Conservation (phyloP, 2,329 filamentous ascomycete species). For the Beauveria asiatica region DNA sequence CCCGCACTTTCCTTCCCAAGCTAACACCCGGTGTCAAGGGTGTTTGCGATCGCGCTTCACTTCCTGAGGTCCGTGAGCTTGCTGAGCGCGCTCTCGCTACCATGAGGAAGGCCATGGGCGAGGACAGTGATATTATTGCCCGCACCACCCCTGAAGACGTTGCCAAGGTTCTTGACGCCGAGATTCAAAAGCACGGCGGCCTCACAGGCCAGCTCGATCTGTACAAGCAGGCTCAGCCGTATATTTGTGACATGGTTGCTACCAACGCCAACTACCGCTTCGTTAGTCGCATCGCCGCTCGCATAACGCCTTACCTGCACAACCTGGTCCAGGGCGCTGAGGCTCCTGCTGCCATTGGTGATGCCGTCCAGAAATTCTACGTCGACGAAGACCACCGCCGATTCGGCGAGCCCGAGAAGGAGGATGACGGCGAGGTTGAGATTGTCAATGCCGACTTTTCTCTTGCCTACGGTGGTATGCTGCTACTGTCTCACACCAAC, state of each 20-base stretch:
- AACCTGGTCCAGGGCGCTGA: slow-evolving; percentile 56
- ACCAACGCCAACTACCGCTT: slow-evolving; percentile 82
- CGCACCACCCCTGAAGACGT: slow-evolving; percentile 67
- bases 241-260: slow-evolving; percentile 75
- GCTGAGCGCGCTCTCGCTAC: slow-evolving; percentile 73
- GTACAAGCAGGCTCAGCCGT: slow-evolving; percentile 60
- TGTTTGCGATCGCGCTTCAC: slow-evolving; percentile 78
- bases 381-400: slow-evolving; percentile 79
- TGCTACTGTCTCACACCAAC: slow-evolving; percentile 92
- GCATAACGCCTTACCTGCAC: slow-evolving; percentile 67
- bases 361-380: slow-evolving; percentile 69
- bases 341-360: slow-evolving; percentile 54
- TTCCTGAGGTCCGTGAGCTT: slow-evolving; percentile 90
- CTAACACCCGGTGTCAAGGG: slow-evolving; percentile 86
- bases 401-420: slow-evolving; percentile 74
- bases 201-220: slow-evolving; percentile 50
- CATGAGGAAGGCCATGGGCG: slow-evolving; percentile 88
- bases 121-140: slow-evolving; percentile 56
- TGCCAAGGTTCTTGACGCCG: slow-evolving; percentile 61
- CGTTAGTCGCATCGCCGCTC: slow-evolving; percentile 59
- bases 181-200: slow-evolving; percentile 63
- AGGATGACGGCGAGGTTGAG: slow-evolving; percentile 86
- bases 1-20: slow-evolving; percentile 89
- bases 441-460: slow-evolving; percentile 99
- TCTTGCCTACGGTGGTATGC: slow-evolving; percentile 94